Conservation (phyloP, 23 red algal genomes). For the Chondrus crispus region DNA sequence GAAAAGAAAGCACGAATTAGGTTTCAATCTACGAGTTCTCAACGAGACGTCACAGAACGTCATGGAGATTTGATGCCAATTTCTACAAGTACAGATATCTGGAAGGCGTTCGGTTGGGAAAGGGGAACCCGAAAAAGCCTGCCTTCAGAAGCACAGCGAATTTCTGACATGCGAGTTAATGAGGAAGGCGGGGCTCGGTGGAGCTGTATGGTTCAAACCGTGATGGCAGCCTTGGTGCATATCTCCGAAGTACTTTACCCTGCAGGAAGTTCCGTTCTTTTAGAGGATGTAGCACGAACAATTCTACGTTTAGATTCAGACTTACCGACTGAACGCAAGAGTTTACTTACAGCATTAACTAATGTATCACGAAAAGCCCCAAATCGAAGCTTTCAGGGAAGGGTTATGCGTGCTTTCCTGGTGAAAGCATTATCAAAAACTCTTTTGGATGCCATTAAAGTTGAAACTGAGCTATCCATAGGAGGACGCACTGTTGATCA, state of each 20-base stretch:
- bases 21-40: neutral
- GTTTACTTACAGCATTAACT: neutral
- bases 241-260: neutral
- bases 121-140: neutral
- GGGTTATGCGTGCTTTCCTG: neutral
- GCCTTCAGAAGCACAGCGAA: neutral
- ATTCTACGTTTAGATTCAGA: neutral
- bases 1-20: neutral
- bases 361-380: neutral
- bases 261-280: neutral
- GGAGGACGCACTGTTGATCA: neutral
- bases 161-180: neutral
- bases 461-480: neutral
- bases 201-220: neutral
- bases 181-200: neutral
- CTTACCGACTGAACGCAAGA: neutral
- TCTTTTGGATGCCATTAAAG: neutral
- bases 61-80: too few species aligned
- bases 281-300: neutral
- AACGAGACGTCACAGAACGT: neutral
- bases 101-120: neutral
- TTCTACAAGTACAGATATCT: neutral
- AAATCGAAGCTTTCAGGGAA: neutral
- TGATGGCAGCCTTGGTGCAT: neutral
- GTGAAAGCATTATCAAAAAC: neutral